Conservation (phyloP, 2,329 filamentous ascomycete genomes). For the Furcasterigmium furcatum region DNA sequence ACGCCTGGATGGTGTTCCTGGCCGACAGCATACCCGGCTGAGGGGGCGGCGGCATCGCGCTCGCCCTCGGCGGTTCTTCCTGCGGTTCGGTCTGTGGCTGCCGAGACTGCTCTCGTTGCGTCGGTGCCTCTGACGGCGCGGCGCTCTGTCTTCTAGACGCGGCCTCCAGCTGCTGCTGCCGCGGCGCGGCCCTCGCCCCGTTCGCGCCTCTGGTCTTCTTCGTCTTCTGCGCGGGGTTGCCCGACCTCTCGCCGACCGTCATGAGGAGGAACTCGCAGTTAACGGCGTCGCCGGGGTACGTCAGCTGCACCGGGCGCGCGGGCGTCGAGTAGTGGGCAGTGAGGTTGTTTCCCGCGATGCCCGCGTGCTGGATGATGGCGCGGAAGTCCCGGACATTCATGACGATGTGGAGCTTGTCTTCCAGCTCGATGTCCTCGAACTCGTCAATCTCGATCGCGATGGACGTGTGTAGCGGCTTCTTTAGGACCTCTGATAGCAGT, state of each 20-base stretch:
- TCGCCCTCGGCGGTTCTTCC: conserved; percentile 15
- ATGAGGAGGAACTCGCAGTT: conserved; percentile 77
- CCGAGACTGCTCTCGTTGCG: conserved; percentile 12
- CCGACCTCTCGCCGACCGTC: conserved; percentile 68
- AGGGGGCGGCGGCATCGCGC: conserved; percentile 22
- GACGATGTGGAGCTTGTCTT: conserved; percentile 74
- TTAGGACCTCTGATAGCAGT: conserved; percentile 59
- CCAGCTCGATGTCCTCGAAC: conserved; percentile 71
- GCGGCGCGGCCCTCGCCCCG: conserved; percentile 33
- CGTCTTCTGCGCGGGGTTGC: conserved; percentile 42
- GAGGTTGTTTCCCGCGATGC: conserved; percentile 63
- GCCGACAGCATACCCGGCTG: conserved; percentile 9
- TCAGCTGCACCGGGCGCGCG: conserved; percentile 68
- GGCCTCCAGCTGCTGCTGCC: conserved; percentile 44
- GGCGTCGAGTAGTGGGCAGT: conserved; percentile 69
- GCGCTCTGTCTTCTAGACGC: conserved; percentile 40
- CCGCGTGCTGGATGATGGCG: conserved; percentile 73
- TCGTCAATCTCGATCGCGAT: conserved; percentile 74
- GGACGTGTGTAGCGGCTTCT: conserved; percentile 77
- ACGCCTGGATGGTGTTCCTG: conserved; percentile 1
- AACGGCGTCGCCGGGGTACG: conserved; percentile 66
- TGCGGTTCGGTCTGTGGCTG: conserved; percentile 7
- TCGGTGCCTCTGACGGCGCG: conserved; percentile 28
- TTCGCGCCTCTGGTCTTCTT: conserved; percentile 33
- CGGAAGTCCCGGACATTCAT: conserved; percentile 83